Base-by-base conservation (phyloP, 1,139 yeast genomes). In the Pichia sp. region DNA sequence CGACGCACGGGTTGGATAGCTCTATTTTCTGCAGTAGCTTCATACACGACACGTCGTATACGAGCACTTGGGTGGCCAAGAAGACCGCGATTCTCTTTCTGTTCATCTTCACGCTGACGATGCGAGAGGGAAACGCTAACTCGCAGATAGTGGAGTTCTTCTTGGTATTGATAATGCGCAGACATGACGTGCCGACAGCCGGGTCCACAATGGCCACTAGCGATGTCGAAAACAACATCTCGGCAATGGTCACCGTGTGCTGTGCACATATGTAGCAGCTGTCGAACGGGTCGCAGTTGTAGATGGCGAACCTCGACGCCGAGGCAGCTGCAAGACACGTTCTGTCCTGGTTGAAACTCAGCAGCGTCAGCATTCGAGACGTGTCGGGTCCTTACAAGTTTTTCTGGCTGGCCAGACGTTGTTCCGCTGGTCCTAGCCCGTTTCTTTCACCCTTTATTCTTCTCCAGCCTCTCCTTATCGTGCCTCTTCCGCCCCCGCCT, bases 181-280 rank as follows among this genome's bases (percentile, higher is more conserved):
- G 38, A 19, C 38, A 7, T 2, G 29, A 44, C 4, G 77, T 55
- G 90, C 84, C 67, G 84, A 83, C 56, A 57, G 85, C 72, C 2
- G 52, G 48, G 1, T 96, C 96, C 3, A 92, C 96, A 10, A 90
- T 77, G 1, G 96, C 97, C 31, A 93, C 78, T 47, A 93, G 76
- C 1, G 96, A 88, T 0, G 99, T 90, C 55, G 90, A 81, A 65
- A 90, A 93, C 45, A 93, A 78, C 98, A 93, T 92, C 69, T 92
- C 97, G 38, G 90, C 87, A 16, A 89, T 78, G 2, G 86, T 86
- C 19, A 83, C 78, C 1, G 88, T 83, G 50, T 84, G 87, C 45
- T 76, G 78, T 55, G 45, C 19, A 6, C 61, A 66, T 59, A 78
- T 77, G 26, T 79, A 79, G 65, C 95, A 89, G 63, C 82, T 82